These are phyloP conservation scores for Calocybe gangraenosa DNA, from an alignment of 768 basidiomycete genomes.

Conservation along the genomic window DNA sequence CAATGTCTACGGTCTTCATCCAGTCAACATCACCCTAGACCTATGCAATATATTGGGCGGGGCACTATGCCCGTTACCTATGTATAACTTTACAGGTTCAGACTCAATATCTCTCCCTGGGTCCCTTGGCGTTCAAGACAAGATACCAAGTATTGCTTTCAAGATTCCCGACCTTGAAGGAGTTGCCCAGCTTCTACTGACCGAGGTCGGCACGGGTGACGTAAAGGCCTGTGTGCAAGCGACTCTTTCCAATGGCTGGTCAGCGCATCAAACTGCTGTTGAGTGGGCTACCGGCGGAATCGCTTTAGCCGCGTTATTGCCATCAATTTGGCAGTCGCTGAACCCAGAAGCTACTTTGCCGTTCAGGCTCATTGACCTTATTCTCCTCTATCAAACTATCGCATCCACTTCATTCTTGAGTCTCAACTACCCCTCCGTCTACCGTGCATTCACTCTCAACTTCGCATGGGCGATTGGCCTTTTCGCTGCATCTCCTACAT, in stretches of 20 bases:
- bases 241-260: constrained; percentile 89
- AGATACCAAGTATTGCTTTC: constrained; percentile 79
- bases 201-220: constrained; percentile 61
- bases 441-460: constrained; percentile 77
- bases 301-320: constrained; percentile 56
- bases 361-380: constrained; percentile 74
- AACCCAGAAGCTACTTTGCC: constrained; percentile 58
- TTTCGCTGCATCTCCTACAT: constrained; percentile 46
- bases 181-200: constrained; percentile 75
- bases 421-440: constrained; percentile 85
- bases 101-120: constrained; percentile 63
- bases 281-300: constrained; percentile 74
- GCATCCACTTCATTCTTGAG: constrained; percentile 74
- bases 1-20: constrained; percentile 84
- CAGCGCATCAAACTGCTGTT: constrained; percentile 68
- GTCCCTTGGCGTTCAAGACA: constrained; percentile 47
- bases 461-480: constrained; percentile 89
- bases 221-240: constrained; percentile 89
- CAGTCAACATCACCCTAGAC: constrained; percentile 82
- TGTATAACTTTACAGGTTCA: constrained; percentile 85
- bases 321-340: constrained; percentile 60
- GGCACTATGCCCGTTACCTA: constrained; percentile 76
- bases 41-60: constrained; percentile 78
- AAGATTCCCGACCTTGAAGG: constrained; percentile 90
- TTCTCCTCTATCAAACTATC: constrained; percentile 83